phyloP scores from a whole-genome alignment of 805 yeast species.

The Nadsonia fulvescens region DNA sequence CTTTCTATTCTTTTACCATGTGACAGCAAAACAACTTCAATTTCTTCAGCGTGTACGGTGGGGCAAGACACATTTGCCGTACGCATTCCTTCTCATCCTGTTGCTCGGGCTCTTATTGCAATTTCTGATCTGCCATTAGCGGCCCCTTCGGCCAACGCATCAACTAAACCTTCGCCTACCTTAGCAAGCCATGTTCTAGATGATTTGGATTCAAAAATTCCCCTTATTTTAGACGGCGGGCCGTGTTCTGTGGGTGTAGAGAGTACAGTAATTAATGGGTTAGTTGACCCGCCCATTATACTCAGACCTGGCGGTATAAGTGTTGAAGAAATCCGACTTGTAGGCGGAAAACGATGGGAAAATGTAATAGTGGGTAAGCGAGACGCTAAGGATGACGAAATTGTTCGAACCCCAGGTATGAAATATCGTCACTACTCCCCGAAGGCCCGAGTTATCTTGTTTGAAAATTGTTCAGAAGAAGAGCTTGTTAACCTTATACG shows the following conservation, averaged over 20 bases:
- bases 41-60: constrained; percentile 68
- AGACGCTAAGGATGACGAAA: constrained; percentile 33
- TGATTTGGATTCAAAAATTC: constrained; percentile 67
- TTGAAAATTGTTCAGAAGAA: constrained; percentile 29
- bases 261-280: constrained; percentile 85
- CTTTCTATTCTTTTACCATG: constrained; percentile 65
- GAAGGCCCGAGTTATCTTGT: constrained; percentile 57
- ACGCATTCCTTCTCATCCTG: constrained; percentile 69
- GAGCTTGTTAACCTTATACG: not conserved
- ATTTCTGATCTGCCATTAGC: constrained; percentile 79
- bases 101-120: constrained; percentile 81
- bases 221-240: constrained; percentile 83
- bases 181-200: constrained; percentile 66
- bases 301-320: constrained; percentile 91
- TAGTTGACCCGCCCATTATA: constrained; percentile 67
- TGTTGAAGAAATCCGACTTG: constrained; percentile 46
- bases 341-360: constrained; percentile 57
- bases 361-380: constrained; percentile 39
- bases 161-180: constrained; percentile 90
- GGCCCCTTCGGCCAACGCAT: constrained; percentile 95
- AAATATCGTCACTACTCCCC: constrained; percentile 94
- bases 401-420: constrained; percentile 93
- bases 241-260: constrained; percentile 78
- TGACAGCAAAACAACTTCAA: constrained; percentile 20
- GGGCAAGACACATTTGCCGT: constrained; percentile 84